Evolutionary conservation across 2,329 filamentous ascomycete species (phyloP).

Genomic region (Calonectria pteridis): DNA sequence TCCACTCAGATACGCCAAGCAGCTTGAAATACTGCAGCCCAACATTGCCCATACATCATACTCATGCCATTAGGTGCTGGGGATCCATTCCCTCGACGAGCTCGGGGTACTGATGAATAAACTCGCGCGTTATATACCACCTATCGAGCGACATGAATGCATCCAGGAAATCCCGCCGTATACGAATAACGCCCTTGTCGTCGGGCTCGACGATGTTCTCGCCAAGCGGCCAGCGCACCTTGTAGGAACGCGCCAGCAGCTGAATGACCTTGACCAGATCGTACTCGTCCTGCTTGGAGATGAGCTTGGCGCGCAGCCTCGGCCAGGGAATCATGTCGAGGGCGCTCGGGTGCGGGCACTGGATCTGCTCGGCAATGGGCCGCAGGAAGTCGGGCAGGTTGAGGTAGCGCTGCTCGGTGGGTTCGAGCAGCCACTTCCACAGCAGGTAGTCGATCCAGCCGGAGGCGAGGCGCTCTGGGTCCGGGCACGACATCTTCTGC

Average conservation of each 20-base stretch:
- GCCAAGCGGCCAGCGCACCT: neutral
- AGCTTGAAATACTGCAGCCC: neutral
- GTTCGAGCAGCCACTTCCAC: neutral
- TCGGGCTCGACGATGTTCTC: neutral
- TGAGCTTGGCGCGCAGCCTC: neutral
- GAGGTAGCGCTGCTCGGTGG: neutral
- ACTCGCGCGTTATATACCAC: neutral
- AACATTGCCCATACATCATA: too few relatives aligned
- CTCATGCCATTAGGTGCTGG: neutral
- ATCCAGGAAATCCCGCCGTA: neutral
- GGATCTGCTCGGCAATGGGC: neutral
- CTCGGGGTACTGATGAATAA: neutral
- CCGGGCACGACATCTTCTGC: neutral
- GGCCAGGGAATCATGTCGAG: neutral
- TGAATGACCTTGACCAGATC: neutral
- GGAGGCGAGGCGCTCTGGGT: neutral
- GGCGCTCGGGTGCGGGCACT: neutral
- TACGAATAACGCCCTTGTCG: neutral
- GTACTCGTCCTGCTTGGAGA: neutral
- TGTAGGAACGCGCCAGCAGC: neutral
- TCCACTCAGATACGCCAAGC: neutral
- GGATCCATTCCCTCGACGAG: neutral
- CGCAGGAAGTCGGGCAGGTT: neutral
- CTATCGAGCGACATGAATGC: neutral
- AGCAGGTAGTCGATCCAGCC: neutral